These are phyloP conservation scores for Wickerhamiella azyma DNA, from an alignment of 805 yeast genomes.

Conservation along the genomic window DNA sequence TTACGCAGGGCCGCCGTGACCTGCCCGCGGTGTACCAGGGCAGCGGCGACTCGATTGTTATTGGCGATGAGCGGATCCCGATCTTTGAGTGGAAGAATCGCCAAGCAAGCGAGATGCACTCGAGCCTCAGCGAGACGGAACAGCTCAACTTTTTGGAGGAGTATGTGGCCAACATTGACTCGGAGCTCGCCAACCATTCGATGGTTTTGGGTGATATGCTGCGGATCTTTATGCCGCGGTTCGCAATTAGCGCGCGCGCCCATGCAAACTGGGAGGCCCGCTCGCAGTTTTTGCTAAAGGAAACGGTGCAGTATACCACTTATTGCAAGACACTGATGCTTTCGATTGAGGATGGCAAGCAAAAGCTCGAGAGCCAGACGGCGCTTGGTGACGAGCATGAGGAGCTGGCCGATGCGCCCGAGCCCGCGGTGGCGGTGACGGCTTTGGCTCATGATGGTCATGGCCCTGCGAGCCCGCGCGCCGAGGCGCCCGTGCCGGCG, in stretches of 20 bases:
- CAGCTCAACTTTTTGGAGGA: constrained; percentile 31
- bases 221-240: constrained; percentile 23
- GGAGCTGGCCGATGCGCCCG: neutral
- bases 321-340: constrained; percentile 14
- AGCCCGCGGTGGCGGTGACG: neutral
- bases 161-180: constrained; percentile 31
- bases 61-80: constrained; percentile 18
- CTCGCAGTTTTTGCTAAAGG: constrained; percentile 22
- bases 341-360: constrained; percentile 13
- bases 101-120: constrained; percentile 22
- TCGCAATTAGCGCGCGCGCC: constrained; percentile 20
- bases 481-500: neutral
- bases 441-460: too few species aligned
- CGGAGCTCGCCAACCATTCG: constrained; percentile 33
- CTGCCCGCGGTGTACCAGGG: constrained; percentile 1
- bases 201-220: constrained; percentile 28
- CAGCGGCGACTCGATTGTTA: constrained; percentile 11
- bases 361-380: constrained; percentile 4
- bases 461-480: neutral
- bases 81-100: constrained; percentile 26
- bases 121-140: constrained; percentile 22
- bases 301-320: constrained; percentile 21
- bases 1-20: constrained; percentile 4
- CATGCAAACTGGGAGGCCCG: constrained; percentile 25
- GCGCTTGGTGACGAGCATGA: neutral